Percentiles rank a stretch among this genome's conserved stretches.
phyloP scores from a whole-genome alignment of 192 early-diverging fungal genomes.

The Rhizophagus prolifer region DNA sequence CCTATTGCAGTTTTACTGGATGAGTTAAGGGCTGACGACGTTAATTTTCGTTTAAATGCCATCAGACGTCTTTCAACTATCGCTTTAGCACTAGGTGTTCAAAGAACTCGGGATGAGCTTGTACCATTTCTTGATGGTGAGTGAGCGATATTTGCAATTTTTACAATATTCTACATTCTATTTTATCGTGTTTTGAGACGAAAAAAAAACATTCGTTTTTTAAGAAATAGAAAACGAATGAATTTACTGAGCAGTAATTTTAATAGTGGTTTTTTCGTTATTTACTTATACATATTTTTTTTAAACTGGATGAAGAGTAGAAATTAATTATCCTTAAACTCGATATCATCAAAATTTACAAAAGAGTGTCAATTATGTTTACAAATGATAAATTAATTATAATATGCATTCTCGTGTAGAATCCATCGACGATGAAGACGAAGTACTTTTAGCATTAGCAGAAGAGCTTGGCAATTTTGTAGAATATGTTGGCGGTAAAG shows the following conservation, averaged over 20 bases:
- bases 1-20: slow-evolving; percentile 90
- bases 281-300: no score
- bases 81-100: slow-evolving; percentile 89
- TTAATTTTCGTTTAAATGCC: slow-evolving; percentile 78
- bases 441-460: slow-evolving; percentile 89
- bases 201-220: background rate
- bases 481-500: slow-evolving; percentile 88
- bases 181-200: background rate
- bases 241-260: no score
- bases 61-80: slow-evolving; percentile 80
- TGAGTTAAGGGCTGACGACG: slow-evolving; percentile 93
- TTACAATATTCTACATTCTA: background rate
- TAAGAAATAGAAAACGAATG: background rate
- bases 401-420: slow-evolving; percentile 53
- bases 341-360: background rate
- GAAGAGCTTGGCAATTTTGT: slow-evolving; percentile 93
- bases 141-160: background rate
- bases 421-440: slow-evolving; percentile 99
- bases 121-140: slow-evolving; percentile 97
- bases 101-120: slow-evolving; percentile 93
- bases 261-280: no score
- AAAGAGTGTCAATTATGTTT: slow-evolving; percentile 19
- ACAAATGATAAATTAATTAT: background rate
- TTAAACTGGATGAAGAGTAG: no score
- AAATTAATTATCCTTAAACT: no score